Evolutionary conservation across 1,139 yeast species (phyloP), one percentile per base, ranked within the genome.

Genomic region (Kurtzmaniella quercitrusa): DNA sequence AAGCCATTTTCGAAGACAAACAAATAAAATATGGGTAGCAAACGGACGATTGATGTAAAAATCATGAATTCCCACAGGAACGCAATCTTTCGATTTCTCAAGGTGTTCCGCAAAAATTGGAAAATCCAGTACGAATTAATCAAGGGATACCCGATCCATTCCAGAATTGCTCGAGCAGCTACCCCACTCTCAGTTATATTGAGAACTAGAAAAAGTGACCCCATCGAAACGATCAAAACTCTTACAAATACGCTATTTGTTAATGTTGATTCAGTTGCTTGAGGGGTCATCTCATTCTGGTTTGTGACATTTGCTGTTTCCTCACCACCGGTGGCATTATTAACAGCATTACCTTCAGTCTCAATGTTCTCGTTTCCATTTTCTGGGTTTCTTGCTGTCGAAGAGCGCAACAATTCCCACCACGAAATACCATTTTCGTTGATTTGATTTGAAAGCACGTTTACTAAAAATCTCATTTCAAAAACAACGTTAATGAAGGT

Each of bases 111-210:
- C 47, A 82, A 78, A 40, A 88, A 84, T 59, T 91, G 98, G 0
- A 97, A 97, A n/a, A 85, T 52, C 97, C 97, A 91, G 51, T 78
- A 81, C 0, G 95, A 86, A 57, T 82, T 86, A 26, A 84, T 56
- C 1, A 71, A 44, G 2, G 81, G 47, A 5, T 84, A 57, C 1
- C 77, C 65, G 1, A 74, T 43, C 46, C 76, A 80, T 56, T 88
- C 96, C 55, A 82, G 78, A 2, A 68, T 53, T 18, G 61, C 61
- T 43, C 96, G 68, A 38, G 78, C 63, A 12, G 61, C 63, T 14
- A n/a, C 16, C 12, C 21, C 95, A 88, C 32, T 78, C 62, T 2
- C 37, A 19, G 75, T 57, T 1, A 88, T 72, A 45, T 79, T 80
- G 36, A 84, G 49, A 0, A 84, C 63, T 3, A 84, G 48, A 51